Percentiles rank a stretch among this genome's conserved stretches.
phyloP scores from a whole-genome alignment of 768 basidiomycete species.

The Podaxis rugospora region DNA sequence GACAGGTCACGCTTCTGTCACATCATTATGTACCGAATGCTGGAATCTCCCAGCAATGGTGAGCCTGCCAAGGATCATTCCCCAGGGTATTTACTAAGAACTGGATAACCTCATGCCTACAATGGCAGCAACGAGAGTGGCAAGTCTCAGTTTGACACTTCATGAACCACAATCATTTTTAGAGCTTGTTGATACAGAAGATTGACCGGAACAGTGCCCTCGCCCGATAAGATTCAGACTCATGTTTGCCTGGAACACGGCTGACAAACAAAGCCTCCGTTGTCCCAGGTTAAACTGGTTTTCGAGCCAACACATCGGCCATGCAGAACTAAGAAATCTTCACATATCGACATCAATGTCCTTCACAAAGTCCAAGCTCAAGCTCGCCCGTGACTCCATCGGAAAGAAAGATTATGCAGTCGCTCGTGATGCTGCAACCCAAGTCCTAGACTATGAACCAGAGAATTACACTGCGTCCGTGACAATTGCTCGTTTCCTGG shows the following conservation, averaged over 20 bases:
- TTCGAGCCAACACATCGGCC: background rate
- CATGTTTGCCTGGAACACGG: background rate
- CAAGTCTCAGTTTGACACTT: too few relatives aligned
- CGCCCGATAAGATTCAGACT: background rate
- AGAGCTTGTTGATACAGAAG: background rate
- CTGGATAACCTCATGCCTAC: background rate
- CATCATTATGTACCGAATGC: background rate
- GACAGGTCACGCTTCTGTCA: constrained; percentile 13
- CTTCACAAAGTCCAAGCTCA: constrained; percentile 70
- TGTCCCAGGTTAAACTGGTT: background rate
- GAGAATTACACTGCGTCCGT: constrained; percentile 87
- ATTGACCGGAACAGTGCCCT: background rate
- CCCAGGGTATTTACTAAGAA: background rate
- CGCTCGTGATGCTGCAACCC: constrained; percentile 63
- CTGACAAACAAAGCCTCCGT: background rate
- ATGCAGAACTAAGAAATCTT: background rate
- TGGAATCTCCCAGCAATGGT: too few relatives aligned
- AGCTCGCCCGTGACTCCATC: constrained; percentile 71
- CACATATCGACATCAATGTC: constrained; percentile 25
- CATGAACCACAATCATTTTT: too few relatives aligned
- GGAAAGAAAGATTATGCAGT: constrained; percentile 67
- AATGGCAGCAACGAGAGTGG: background rate
- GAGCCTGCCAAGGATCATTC: too few relatives aligned
- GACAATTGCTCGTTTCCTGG: background rate
- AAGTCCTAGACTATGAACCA: constrained; percentile 70